Evolutionary conservation across 2,329 filamentous ascomycete genomes (phyloP), one percentile per base, ranked within the genome.

Genomic region (Tolypocladium cylindrosporum): DNA sequence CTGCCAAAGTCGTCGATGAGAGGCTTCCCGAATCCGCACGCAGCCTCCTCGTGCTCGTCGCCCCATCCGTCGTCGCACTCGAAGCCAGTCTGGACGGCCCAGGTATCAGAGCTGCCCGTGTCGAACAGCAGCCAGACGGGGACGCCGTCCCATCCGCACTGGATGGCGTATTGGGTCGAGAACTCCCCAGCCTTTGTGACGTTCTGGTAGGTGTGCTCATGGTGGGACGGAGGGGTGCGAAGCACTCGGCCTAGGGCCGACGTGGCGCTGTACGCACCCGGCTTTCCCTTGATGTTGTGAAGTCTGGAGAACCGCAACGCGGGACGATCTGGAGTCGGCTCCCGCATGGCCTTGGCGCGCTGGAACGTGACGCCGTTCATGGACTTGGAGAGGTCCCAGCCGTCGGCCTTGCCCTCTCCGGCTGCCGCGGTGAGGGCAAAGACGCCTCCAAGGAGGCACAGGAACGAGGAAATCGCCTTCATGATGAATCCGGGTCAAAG

Each of bases 21-120:
- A 0, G 71, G 63, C 8, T 67, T 65, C 0, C 79, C 77, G 55
- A 81, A 79, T 3, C 66, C 67, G 61, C 78, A 80, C 1, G 64
- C 60, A 1, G 62, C 60, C 41, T 71, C 68, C 1, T 69, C 62
- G 31, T 68, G 66, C 9, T 65, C 58, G 8, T 65, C 61, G 19
- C 75, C 74, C 0, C 62, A 58, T n/a, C 61, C 64, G 58, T 74
- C 72, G 41, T 73, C 65, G 61, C 79, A 82, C 50, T 66, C 64
- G 60, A 79, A 79, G 37, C 71, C 69, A 1, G 64, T 65, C 13
- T 69, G 68, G 40, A 73, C 72, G 2, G 74, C 72, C 79, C 79
- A 82, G 1, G 79, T 81, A 60, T 82, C 79, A 27, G 78, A 74
- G 63, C 77, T 80, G 31, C 77, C 79, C 0, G 78, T 80, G 62